Base-by-base conservation (phyloP, 306 rosid genomes). In the Cicer yamashitae region DNA sequence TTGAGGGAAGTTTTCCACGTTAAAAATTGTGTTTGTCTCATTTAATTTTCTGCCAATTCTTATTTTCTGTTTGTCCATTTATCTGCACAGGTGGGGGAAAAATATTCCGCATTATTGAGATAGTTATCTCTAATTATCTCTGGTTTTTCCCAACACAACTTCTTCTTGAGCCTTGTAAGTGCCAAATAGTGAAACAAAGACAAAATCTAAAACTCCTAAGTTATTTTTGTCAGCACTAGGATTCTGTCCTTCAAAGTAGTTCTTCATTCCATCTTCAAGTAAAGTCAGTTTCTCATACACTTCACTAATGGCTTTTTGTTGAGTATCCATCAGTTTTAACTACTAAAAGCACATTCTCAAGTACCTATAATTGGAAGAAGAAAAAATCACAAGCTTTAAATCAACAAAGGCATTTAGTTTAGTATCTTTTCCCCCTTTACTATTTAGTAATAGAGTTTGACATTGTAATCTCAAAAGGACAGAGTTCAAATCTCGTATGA, bases 191-290 rank as follows among this genome's bases (percentile, higher is more conserved):
- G 81, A 1, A 41, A 47, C 1, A n/a, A 66, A 51, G 2, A 69
- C n/a, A 12, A 81, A 20, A 53, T 70, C 85, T 3, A 77, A 14
- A 3, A 84, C 3, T 14, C 83, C 79, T 34, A 17, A 34, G 7
- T 72, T 52, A 6, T 37, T 70, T 0, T 52, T 20, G 4, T 67
- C 54, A 54, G 67, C 77, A 6, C 5, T 3, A 41, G 80, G 54
- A 60, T 25, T 78, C 2, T 77, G 79, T 45, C 59, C 67, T 67
- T 67, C 65, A 14, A 74, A 82, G 18, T 56, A 50, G 39, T 7
- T 38, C 77, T 66, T 85, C 64, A 85, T 74, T 56, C 77, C 86
- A 40, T 78, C 63, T 25, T 85, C 86, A 13, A 85, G 74, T 15
- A 66, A 1, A 40, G 8, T 53, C 44, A 82, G 13, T 5, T 78